Percentiles rank a stretch among this genome's conserved stretches.
These are phyloP conservation scores for Metarhizium humberi DNA, from an alignment of 2,329 filamentous ascomycete species.

Conservation along the genomic window DNA sequence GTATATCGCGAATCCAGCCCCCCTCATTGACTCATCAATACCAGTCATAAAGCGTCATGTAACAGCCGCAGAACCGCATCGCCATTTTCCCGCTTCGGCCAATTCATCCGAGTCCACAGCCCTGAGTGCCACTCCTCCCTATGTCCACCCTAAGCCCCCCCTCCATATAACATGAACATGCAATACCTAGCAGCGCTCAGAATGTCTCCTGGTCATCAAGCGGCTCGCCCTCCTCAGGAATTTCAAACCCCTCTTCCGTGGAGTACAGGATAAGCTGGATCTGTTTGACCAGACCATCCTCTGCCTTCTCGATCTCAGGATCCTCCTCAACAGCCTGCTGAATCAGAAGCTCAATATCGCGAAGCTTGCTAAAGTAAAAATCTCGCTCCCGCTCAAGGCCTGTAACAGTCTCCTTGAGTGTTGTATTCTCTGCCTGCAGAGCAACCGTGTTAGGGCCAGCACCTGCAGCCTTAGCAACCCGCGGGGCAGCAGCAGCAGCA, in stretches of 20 bases:
- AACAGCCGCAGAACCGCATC: neutral
- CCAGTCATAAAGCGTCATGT: conserved; percentile 5
- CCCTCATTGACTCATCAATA: conserved; percentile 2
- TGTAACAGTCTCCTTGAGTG: conserved; percentile 88
- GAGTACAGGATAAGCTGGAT: conserved; percentile 97
- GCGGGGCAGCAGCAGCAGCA: conserved; percentile 42
- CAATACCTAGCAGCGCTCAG: conserved; percentile 23
- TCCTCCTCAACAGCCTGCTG: conserved; percentile 90
- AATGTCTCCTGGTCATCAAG: conserved; percentile 76
- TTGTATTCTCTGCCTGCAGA: conserved; percentile 75
- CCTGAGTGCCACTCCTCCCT: neutral
- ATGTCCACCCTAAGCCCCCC: neutral
- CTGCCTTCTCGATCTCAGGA: conserved; percentile 87
- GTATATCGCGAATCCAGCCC: conserved; percentile 1
- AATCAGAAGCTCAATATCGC: conserved; percentile 90
- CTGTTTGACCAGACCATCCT: conserved; percentile 84
- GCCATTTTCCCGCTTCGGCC: neutral
- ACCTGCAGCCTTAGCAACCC: conserved; percentile 37
- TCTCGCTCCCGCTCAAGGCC: conserved; percentile 93
- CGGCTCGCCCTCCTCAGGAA: conserved; percentile 67
- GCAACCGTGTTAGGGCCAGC: conserved; percentile 56
- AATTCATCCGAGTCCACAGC: neutral
- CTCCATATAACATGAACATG: neutral
- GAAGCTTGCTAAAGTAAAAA: conserved; percentile 98
- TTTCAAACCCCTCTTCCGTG: conserved; percentile 88